Base-by-base conservation (phyloP, 2,329 filamentous ascomycete species). In the Penicillium corylophilum region DNA sequence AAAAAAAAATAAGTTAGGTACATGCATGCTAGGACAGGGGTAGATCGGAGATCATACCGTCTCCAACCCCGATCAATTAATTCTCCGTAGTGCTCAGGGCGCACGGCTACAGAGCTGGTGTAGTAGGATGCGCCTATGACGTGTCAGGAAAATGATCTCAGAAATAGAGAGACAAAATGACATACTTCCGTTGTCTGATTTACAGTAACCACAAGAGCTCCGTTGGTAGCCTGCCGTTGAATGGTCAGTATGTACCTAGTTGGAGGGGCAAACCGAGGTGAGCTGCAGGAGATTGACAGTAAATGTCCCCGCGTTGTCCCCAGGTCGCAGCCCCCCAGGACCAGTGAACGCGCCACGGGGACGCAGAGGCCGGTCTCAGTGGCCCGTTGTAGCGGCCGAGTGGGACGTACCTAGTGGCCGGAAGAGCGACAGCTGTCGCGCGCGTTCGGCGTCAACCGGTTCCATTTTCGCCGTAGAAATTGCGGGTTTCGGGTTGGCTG, bases 61-160 rank as follows among this genome's bases (percentile, higher is more conserved):
- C 77, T 71, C 77, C 77, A 79, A 41, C 77, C 77, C 40, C 74
- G 68, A 60, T 79, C 73, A 52, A 79, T 67, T 18, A 79, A 69
- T 24, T 69, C 62, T 56, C 77, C 76, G 66, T 79, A 79, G 62
- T 79, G 74, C 47, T 69, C 69, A 36, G 74, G 71, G 46, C 69
- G 67, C 55, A 78, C 71, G 31, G 70, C 68, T 29, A 73, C 65
- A 15, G 74, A 77, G 46, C 69, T 72, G 59, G 74, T 67, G 63
- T 77, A 78, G 62, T 77, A 78, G 29, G 74, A 74, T 49, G 70
- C 72, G 59, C 71, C 75, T 78, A 48, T 55, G 51, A 52, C 57
- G 43, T 60, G 58, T 64, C 54, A 64, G 50, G 41, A 46, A 46
- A 20, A 10, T 46, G 44, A 50, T 55, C 29, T 50, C 39, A 44